These are phyloP conservation scores for Poronia punctata DNA, from an alignment of 495 filamentous ascomycete species.

Conservation along the genomic window DNA sequence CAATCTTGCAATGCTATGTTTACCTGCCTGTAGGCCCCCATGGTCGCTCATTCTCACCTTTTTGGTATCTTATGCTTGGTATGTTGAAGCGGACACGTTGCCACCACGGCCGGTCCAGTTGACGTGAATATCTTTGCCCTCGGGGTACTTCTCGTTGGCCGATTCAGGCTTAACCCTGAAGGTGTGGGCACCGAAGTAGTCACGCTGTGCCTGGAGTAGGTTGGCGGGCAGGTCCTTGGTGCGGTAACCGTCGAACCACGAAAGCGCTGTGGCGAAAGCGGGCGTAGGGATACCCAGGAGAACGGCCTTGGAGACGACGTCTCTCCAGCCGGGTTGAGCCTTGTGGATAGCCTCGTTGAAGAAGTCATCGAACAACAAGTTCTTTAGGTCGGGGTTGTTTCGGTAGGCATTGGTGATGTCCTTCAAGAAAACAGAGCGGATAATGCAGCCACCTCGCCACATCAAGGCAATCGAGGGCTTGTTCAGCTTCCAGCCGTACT, in stretches of 20 bases:
- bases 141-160: conserved; percentile 76
- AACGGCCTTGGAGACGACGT: conserved; percentile 85
- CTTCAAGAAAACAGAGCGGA: conserved; percentile 99
- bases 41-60: too few species aligned
- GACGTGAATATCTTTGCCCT: conserved; percentile 89
- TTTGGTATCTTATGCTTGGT: conserved; percentile 72
- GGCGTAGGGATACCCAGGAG: conserved; percentile 91
- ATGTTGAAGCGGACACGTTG: conserved; percentile 93
- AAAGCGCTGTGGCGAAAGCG: conserved; percentile 90
- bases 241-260: conserved; percentile 98
- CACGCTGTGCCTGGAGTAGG: conserved; percentile 94
- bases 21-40: conserved; percentile 14
- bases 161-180: conserved; percentile 93
- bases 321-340: conserved; percentile 92
- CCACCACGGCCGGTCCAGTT: conserved; percentile 99
- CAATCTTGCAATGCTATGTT: conserved; percentile 14
- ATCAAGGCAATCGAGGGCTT: conserved; percentile 99
- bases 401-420: conserved; percentile 98
- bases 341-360: conserved; percentile 98
- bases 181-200: conserved; percentile 99
- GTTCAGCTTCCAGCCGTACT: conserved; percentile 97
- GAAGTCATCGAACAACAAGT: conserved; percentile 96
- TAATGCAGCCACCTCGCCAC: conserved; percentile 99
- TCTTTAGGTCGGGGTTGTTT: conserved; percentile 90
- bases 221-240: conserved; percentile 94